Evolutionary conservation across 106 monocot genomes (phyloP), one percentile per base, ranked within the genome.

Genomic region (Posidonia australis): DNA sequence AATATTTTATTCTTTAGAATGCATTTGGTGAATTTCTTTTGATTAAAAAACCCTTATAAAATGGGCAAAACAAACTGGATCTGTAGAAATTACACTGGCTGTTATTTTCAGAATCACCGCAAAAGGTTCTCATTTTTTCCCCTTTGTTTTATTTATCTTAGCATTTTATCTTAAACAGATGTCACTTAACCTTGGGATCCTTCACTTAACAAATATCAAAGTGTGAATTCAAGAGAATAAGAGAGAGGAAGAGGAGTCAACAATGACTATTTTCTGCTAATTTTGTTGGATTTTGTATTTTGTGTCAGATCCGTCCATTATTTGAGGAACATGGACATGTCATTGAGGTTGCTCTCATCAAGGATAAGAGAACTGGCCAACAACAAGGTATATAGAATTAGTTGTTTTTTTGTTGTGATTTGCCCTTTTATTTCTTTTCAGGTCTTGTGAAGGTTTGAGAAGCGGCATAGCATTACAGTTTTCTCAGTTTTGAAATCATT

Each of bases 241-340:
- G 36, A 36, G 36, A 36, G 36, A 36, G 7, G 36, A 7, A 7
- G 7, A 7, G 36, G 36, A 36, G 36, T 36, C 36, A 36, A 36
- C 7, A 36, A 36, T 36, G 36, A 36, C 36, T 36, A 36, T 36
- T 36, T 36, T 36, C 7, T 2, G 36, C 36, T 36, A 36, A 36
- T 36, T 36, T 36, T 7, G 7, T 25, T 23, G 13, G 23, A 11
- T 44, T 46, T 67, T 62, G 12, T 45, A 36, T 44, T 46, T 67
- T 62, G 12, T 45, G 28, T 10, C 70, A 98, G 98, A 79, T 98
- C 64, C 98, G 98, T 0, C 91, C 98, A 19, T 71, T 98, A 62
- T 98, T 98, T 71, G 98, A 98, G 77, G 85, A 85, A 58, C 98
- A 98, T 83, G 98, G 98, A 17, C 77, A 88, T 74, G 98, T 98